These are phyloP conservation scores for Penicillium sp. DNA, from an alignment of 2,329 filamentous ascomycete genomes.

Conservation along the genomic window DNA sequence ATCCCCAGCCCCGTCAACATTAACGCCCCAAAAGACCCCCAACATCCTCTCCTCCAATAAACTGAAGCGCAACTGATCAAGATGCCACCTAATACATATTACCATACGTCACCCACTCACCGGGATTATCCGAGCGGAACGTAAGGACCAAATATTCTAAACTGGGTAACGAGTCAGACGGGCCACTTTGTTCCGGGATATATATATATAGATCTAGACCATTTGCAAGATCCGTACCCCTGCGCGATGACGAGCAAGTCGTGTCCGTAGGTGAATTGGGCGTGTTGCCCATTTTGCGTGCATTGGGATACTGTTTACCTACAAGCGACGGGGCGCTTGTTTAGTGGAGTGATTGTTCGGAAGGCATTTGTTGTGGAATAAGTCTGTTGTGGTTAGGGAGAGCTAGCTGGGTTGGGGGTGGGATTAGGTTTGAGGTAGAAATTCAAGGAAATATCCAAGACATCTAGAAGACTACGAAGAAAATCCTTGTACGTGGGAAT, in stretches of 20 bases:
- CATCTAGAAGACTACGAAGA: too few species aligned
- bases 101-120: slow-evolving; percentile 15
- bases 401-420: neutral
- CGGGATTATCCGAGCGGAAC: slow-evolving; percentile 11
- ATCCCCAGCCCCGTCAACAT: neutral
- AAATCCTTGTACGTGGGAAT: too few species aligned
- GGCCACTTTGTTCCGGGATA: neutral
- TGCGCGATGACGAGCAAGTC: slow-evolving; percentile 5
- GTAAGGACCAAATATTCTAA: slow-evolving; percentile 1
- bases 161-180: neutral
- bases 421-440: too few species aligned
- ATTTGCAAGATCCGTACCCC: neutral
- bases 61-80: slow-evolving; percentile 8
- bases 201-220: neutral
- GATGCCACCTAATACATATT: slow-evolving; percentile 14
- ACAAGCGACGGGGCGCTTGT: neutral
- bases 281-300: neutral
- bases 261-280: slow-evolving; percentile 11
- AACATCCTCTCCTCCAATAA: slow-evolving; percentile 5
- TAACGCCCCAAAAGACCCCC: neutral
- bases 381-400: neutral
- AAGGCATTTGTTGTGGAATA: neutral
- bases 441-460: too few species aligned
- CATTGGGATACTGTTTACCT: neutral
- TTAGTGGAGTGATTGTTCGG: neutral